A percentile compares a stretch with the other conserved stretches of the same genome.
Conservation (phyloP, 1,139 yeast genomes). For the Sugiyamaella pinicola region DNA sequence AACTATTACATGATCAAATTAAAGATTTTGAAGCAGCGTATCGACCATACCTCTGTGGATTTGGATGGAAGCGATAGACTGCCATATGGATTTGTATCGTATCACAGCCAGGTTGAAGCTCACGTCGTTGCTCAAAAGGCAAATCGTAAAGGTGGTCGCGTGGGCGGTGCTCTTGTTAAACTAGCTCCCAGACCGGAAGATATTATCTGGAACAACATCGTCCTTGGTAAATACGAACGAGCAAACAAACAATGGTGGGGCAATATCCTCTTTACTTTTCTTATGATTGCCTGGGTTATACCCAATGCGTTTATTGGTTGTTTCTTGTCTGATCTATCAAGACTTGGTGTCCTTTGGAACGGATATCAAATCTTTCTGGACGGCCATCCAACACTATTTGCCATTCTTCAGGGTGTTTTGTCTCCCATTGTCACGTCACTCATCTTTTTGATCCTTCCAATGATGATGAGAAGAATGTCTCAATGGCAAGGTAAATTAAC, state of each 20-base stretch:
- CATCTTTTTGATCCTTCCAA: constrained; percentile 43
- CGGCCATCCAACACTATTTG: constrained; percentile 38
- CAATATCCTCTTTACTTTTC: constrained; percentile 37
- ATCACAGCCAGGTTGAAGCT: constrained; percentile 36
- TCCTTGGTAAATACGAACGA: constrained; percentile 38
- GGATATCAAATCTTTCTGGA: constrained; percentile 39
- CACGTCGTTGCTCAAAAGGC: constrained; percentile 35
- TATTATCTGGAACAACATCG: constrained; percentile 45
- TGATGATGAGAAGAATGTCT: constrained; percentile 43
- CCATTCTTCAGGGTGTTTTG: constrained; percentile 46
- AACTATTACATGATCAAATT: constrained; percentile 35
- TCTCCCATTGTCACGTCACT: constrained; percentile 44
- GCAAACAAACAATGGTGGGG: constrained; percentile 43
- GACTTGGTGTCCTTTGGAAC: constrained; percentile 45
- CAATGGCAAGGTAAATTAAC: constrained; percentile 46
- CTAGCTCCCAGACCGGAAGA: constrained; percentile 45
- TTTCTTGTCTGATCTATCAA: constrained; percentile 43
- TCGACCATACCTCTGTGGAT: constrained; percentile 34
- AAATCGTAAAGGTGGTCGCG: constrained; percentile 19
- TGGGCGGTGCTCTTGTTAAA: constrained; percentile 28
- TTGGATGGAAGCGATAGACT: constrained; percentile 27
- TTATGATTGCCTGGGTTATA: constrained; percentile 45
- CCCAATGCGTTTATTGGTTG: constrained; percentile 49
- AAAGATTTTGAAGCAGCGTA: constrained; percentile 36
- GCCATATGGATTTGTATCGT: constrained; percentile 46